These are phyloP conservation scores for Boletellus deceptivus DNA, from an alignment of 1,284 basidiomycete species.

Conservation along the genomic window DNA sequence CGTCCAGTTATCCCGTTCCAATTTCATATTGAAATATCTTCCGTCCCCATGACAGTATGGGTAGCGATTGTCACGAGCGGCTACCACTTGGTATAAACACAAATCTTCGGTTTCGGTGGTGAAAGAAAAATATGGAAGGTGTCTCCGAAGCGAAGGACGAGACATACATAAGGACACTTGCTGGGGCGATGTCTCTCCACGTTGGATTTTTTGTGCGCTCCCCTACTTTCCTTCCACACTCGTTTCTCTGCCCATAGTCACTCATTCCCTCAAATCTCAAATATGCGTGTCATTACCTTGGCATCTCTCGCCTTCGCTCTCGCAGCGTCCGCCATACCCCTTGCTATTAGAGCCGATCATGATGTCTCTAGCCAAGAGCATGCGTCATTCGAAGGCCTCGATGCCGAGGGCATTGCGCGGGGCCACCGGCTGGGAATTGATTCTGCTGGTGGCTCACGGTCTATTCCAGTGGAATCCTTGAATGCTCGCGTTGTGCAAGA, in stretches of 20 bases:
- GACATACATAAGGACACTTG: background rate
- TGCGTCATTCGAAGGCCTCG: background rate
- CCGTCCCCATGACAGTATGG: too few species aligned
- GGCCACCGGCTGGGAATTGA: too few species aligned
- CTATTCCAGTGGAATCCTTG: background rate
- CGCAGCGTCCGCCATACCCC: slow-evolving; percentile 7
- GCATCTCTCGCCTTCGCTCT: slow-evolving; percentile 4
- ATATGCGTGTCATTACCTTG: slow-evolving; percentile 9
- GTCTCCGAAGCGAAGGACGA: background rate
- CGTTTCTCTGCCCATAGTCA: slow-evolving; percentile 1
- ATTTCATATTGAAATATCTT: too few species aligned
- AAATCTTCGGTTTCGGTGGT: background rate
- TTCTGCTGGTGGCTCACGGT: background rate
- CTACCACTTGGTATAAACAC: background rate
- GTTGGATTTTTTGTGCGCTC: background rate
- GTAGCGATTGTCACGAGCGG: too few species aligned
- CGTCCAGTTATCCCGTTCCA: too few species aligned
- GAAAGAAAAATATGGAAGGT: background rate
- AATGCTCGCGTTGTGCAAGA: background rate
- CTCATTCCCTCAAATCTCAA: background rate
- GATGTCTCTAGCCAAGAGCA: background rate
- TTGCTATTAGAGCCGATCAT: background rate
- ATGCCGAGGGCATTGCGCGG: background rate
- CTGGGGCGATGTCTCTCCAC: background rate
- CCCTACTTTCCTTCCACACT: background rate